Evolutionary conservation across 1,284 basidiomycete species (phyloP).

Genomic region (Moesziomyces sp.): DNA sequence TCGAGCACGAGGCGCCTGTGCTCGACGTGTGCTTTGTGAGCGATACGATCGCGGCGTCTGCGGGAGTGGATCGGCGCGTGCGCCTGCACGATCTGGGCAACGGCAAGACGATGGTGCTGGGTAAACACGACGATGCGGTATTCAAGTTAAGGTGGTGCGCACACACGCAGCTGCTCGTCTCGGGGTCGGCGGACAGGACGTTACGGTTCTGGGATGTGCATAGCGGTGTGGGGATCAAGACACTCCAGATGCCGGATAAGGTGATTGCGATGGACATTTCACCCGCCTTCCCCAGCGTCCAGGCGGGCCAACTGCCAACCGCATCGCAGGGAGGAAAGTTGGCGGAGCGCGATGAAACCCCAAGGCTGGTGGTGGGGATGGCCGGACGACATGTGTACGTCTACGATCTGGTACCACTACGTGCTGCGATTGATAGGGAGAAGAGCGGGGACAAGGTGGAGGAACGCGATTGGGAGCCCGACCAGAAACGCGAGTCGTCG

Average conservation of each 20-base stretch:
- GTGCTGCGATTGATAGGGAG: constrained; percentile 26
- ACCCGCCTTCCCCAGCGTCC: constrained; percentile 15
- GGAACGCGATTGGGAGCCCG: constrained; percentile 49
- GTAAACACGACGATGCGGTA: constrained; percentile 60
- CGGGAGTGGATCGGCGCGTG: constrained; percentile 57
- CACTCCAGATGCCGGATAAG: constrained; percentile 55
- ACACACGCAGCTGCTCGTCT: constrained; percentile 39
- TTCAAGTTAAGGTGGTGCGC: constrained; percentile 54
- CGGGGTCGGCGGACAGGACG: constrained; percentile 50
- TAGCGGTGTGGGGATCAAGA: constrained; percentile 16
- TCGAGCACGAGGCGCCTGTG: constrained; percentile 61
- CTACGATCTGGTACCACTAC: constrained; percentile 52
- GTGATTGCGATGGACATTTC: constrained; percentile 62
- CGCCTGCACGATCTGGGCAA: constrained; percentile 55
- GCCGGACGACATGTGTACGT: constrained; percentile 52
- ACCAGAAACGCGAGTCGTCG: constrained; percentile 85
- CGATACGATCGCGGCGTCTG: constrained; percentile 54
- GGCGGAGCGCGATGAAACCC: constrained; percentile 23
- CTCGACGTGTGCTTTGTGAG: constrained; percentile 63
- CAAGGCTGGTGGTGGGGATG: constrained; percentile 61
- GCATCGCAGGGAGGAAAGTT: constrained; percentile 7
- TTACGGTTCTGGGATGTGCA: constrained; percentile 55
- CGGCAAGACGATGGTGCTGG: constrained; percentile 54
- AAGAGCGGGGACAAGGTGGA: constrained; percentile 17
- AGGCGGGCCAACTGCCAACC: background rate